These are phyloP conservation scores for Metarhizium humberi DNA, from an alignment of 2,329 filamentous ascomycete genomes.

Conservation along the genomic window DNA sequence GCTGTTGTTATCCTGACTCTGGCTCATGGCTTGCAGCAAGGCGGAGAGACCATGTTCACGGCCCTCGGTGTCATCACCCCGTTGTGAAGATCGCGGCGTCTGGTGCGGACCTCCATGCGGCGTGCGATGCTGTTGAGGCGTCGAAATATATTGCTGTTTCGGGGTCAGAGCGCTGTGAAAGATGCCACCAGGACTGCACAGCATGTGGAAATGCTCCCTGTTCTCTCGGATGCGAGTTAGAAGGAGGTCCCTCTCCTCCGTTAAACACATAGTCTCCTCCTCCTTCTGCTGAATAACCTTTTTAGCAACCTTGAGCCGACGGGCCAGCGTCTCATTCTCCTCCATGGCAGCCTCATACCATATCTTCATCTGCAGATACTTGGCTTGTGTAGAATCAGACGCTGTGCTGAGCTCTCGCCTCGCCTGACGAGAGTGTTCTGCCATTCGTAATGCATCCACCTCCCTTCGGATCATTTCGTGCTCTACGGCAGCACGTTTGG, in stretches of 20 bases:
- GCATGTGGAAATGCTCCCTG: conserved; percentile 71
- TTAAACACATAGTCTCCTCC: conserved; percentile 59
- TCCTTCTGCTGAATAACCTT: conserved; percentile 71
- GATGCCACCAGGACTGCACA: conserved; percentile 65
- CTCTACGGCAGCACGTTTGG: conserved; percentile 81
- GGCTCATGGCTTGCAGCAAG: conserved; percentile 70
- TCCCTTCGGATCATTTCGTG: conserved; percentile 86
- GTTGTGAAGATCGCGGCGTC: conserved; percentile 29
- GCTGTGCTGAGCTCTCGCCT: conserved; percentile 42
- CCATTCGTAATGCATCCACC: conserved; percentile 71
- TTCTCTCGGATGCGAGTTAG: conserved; percentile 83
- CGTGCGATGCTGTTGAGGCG: conserved; percentile 35
- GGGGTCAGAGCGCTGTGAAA: conserved; percentile 56
- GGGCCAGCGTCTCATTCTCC: conserved; percentile 54
- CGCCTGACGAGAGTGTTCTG: conserved; percentile 58
- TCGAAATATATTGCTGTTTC: conserved; percentile 33
- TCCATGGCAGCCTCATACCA: conserved; percentile 57
- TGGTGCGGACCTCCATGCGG: conserved; percentile 38
- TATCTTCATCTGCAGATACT: conserved; percentile 53
- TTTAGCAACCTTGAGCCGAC: conserved; percentile 63
- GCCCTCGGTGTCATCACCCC: conserved; percentile 17
- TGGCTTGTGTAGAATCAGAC: conserved; percentile 43
- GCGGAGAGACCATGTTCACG: conserved; percentile 61
- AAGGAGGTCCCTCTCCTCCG: conserved; percentile 68
- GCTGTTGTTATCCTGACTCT: conserved; percentile 51